These are phyloP conservation scores for Epichloe elymi DNA, from an alignment of 2,329 filamentous ascomycete species.

Conservation along the genomic window DNA sequence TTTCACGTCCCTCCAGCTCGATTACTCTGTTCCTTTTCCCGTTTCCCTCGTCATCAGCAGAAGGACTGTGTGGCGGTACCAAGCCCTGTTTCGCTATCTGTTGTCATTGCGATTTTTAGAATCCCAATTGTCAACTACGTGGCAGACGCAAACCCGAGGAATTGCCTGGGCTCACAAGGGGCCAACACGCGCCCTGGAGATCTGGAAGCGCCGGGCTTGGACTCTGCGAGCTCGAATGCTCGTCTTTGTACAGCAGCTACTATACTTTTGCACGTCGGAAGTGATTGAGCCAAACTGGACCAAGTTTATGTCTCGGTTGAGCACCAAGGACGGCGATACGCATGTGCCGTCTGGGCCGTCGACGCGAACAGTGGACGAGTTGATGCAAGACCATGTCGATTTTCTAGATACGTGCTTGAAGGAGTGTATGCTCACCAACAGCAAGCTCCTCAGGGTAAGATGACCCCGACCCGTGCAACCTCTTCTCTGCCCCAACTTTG, in stretches of 20 bases:
- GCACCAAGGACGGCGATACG: constrained; percentile 38
- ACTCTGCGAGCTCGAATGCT: constrained; percentile 88
- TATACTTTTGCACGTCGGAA: constrained; percentile 94
- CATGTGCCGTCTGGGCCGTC: constrained; percentile 13
- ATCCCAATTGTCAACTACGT: constrained; percentile 70
- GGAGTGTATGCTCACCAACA: constrained; percentile 97
- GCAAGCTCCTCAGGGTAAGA: constrained; percentile 75
- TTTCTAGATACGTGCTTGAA: constrained; percentile 96
- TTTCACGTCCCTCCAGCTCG: constrained; percentile 84
- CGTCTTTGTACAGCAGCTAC: constrained; percentile 88
- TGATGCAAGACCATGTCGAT: constrained; percentile 98
- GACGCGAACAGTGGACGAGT: constrained; percentile 72
- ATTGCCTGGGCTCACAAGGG: constrained; percentile 73
- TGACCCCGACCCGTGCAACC: neutral
- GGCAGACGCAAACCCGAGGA: constrained; percentile 78
- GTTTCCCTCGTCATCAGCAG: constrained; percentile 90
- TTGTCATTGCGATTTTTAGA: constrained; percentile 83
- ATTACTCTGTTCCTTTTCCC: constrained; percentile 90
- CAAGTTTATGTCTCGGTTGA: constrained; percentile 77
- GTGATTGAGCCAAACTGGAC: constrained; percentile 98
- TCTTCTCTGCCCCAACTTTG: neutral
- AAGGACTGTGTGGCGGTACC: constrained; percentile 94
- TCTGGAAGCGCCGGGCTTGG: constrained; percentile 89
- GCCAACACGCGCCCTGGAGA: constrained; percentile 59
- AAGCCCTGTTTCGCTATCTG: constrained; percentile 88